phyloP scores from a whole-genome alignment of 305 asterid species.

The Fraxinus albicans region DNA sequence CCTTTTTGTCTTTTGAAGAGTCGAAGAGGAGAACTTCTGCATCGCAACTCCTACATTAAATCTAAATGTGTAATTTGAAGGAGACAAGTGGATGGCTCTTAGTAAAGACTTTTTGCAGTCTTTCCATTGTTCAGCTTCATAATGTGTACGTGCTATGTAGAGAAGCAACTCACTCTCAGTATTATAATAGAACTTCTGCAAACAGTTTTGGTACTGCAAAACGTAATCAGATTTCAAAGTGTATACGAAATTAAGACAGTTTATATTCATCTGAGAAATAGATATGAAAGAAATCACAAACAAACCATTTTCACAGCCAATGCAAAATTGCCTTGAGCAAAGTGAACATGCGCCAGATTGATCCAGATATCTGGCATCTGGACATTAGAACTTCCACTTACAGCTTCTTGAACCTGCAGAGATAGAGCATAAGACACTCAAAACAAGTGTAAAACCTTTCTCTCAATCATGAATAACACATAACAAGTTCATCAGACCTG shows the following conservation, averaged over 20 bases:
- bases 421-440: constrained; percentile 22
- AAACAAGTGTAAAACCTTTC: constrained; percentile 14
- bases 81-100: constrained; percentile 94
- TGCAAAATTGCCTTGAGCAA: constrained; percentile 90
- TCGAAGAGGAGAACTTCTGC: constrained; percentile 94
- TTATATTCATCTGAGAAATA: constrained; percentile 4
- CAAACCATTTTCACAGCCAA: constrained; percentile 93
- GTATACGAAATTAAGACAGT: constrained; percentile 12
- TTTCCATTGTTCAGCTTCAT: constrained; percentile 99
- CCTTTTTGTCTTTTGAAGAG: constrained; percentile 86
- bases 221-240: constrained; percentile 17
- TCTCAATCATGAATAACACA: constrained; percentile 15
- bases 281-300: background rate
- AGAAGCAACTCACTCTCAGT: constrained; percentile 94
- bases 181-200: constrained; percentile 81
- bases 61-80: constrained; percentile 84
- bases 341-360: constrained; percentile 95
- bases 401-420: constrained; percentile 95
- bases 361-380: constrained; percentile 99
- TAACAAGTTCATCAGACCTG: constrained; percentile 57
- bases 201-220: constrained; percentile 89
- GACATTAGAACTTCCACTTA: constrained; percentile 80
- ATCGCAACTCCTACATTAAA: constrained; percentile 87
- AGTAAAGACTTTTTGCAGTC: constrained; percentile 90
- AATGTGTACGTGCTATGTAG: constrained; percentile 92